Evolutionary conservation across 1,284 basidiomycete species (phyloP).

Genomic region (Puccinia sorghi): DNA sequence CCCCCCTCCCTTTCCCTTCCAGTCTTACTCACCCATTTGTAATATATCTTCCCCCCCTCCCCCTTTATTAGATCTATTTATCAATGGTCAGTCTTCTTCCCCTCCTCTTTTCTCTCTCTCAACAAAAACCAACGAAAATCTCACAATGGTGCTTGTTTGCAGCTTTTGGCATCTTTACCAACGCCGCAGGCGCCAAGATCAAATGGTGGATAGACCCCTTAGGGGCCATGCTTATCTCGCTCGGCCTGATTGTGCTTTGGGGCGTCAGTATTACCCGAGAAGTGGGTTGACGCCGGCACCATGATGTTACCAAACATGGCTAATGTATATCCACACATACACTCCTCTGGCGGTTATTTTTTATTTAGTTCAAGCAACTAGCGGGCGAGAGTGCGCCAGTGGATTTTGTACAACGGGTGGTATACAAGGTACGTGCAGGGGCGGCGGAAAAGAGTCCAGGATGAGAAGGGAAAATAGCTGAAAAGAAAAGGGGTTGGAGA

Average conservation of each 20-base stretch:
- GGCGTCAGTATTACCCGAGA: slow-evolving; percentile 51
- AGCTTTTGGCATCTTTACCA: slow-evolving; percentile 42
- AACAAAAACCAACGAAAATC: background rate
- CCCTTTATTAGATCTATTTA: slow-evolving; percentile 21
- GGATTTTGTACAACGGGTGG: slow-evolving; percentile 84
- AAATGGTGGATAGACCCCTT: slow-evolving; percentile 66
- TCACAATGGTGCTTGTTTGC: background rate
- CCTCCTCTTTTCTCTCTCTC: background rate
- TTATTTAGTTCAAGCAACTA: slow-evolving; percentile 81
- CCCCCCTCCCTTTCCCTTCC: background rate
- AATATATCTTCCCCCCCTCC: background rate
- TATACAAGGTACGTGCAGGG: slow-evolving; percentile 69
- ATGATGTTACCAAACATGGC: background rate
- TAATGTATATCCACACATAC: too few relatives aligned
- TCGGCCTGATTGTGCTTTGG: slow-evolving; percentile 82
- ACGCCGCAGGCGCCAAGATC: slow-evolving; percentile 77
- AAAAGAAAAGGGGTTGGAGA: too few relatives aligned
- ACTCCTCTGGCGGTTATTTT: background rate
- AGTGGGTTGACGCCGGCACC: slow-evolving; percentile 1
- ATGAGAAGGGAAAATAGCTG: background rate
- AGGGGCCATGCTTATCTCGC: slow-evolving; percentile 67
- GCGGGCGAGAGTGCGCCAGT: slow-evolving; percentile 87
- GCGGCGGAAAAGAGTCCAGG: background rate
- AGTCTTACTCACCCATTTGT: background rate
- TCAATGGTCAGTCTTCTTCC: slow-evolving; percentile 33